Conservation (phyloP, 1,284 basidiomycete genomes). For the Melampsora larici-populina region DNA sequence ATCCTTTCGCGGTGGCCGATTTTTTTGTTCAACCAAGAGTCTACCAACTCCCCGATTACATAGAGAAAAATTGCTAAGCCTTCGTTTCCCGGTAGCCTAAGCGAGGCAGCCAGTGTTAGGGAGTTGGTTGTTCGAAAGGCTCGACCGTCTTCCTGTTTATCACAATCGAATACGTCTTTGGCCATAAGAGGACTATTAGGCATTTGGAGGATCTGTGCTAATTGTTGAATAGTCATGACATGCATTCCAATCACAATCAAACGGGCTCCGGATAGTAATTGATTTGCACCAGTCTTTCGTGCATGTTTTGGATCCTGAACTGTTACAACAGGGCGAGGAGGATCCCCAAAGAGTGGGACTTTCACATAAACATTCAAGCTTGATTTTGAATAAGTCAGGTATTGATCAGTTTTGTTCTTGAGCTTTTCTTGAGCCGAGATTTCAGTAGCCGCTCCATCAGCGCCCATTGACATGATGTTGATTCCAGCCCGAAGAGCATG, state of each 20-base stretch:
- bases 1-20: slow-evolving; percentile 3
- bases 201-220: neutral
- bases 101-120: neutral
- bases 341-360: slow-evolving; percentile 12
- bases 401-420: neutral
- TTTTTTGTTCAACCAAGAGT: neutral
- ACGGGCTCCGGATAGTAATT: slow-evolving; percentile 7
- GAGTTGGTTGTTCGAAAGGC: too few species aligned
- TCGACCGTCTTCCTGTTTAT: too few species aligned
- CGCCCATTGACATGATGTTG: too few species aligned
- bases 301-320: slow-evolving; percentile 28
- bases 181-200: too few species aligned
- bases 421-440: neutral
- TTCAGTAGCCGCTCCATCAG: neutral
- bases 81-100: neutral
- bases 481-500: too few species aligned
- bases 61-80: slow-evolving; percentile 4
- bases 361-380: neutral
- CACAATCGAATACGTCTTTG: too few species aligned
- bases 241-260: slow-evolving; percentile 8
- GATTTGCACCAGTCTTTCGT: too few species aligned
- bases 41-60: slow-evolving; percentile 13
- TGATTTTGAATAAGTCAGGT: neutral
- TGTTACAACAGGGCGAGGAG: slow-evolving; percentile 2
- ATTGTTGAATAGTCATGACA: slow-evolving; percentile 10